A percentile compares a stretch with the other conserved stretches of the same genome.
phyloP scores from a whole-genome alignment of 2,329 filamentous ascomycete genomes.

The Ophiostoma sp. region DNA sequence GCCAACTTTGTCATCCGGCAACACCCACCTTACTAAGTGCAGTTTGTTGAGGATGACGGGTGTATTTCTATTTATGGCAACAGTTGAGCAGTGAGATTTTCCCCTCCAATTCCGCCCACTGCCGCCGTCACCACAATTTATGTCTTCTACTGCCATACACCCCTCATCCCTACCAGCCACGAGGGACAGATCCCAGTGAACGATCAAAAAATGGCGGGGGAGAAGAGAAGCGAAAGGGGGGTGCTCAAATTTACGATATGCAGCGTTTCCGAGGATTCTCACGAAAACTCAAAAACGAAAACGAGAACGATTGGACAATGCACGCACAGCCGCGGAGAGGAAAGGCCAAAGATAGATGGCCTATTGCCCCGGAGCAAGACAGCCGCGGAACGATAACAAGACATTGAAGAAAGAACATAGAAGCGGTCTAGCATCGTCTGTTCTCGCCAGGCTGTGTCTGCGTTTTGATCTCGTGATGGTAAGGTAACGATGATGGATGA shows the following conservation, averaged over 20 bases:
- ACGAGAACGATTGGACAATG: neutral
- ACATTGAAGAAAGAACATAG: neutral
- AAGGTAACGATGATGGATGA: neutral
- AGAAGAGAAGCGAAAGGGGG: neutral
- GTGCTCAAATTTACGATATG: neutral
- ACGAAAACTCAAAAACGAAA: neutral
- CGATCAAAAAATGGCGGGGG: neutral
- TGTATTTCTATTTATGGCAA: neutral
- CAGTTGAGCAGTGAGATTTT: neutral
- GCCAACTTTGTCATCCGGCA: neutral
- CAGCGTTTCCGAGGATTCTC: neutral
- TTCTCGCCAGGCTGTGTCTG: neutral
- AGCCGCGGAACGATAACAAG: neutral
- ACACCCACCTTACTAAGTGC: too few species aligned
- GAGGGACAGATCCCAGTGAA: neutral
- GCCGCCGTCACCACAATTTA: neutral
- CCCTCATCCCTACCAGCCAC: neutral
- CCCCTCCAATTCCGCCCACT: neutral
- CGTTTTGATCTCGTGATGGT: neutral
- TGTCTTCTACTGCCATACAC: neutral
- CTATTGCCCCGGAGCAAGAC: neutral
- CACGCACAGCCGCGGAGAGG: neutral
- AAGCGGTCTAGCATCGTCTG: neutral
- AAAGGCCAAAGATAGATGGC: too few species aligned
- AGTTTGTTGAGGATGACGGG: neutral